Evolutionary conservation across 192 early-diverging fungal species (phyloP).

Genomic region (Coemansia sp.): DNA sequence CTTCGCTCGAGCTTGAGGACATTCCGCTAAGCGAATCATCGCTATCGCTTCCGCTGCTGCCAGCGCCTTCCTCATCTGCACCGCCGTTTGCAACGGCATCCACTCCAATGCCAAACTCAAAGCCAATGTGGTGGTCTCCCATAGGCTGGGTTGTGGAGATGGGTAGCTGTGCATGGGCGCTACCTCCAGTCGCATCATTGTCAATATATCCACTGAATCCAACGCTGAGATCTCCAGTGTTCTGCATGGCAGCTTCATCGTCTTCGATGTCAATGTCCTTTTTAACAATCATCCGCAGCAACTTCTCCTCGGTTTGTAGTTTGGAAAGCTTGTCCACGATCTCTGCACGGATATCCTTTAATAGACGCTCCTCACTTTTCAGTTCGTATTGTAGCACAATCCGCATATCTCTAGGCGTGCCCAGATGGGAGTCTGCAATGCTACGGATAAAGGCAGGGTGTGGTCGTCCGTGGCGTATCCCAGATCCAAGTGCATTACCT

Average conservation of each 20-base stretch:
- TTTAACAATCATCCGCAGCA: constrained; percentile 49
- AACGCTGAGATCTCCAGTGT: not conserved
- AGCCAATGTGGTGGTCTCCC: not conserved
- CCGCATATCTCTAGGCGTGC: constrained; percentile 39
- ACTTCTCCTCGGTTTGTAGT: constrained; percentile 44
- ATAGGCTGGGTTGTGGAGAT: not conserved
- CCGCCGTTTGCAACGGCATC: constrained; percentile 5
- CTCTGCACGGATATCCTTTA: constrained; percentile 46
- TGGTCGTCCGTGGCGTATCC: constrained; percentile 11
- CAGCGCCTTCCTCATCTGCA: constrained; percentile 7
- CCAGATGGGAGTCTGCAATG: constrained; percentile 10
- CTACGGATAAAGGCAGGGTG: constrained; percentile 26
- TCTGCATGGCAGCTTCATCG: constrained; percentile 13
- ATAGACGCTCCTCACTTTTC: constrained; percentile 35
- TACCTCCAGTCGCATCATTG: not conserved
- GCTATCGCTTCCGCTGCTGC: constrained; percentile 16
- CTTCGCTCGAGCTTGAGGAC: constrained; percentile 48
- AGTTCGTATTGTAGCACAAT: constrained; percentile 51
- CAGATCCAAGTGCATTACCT: not conserved
- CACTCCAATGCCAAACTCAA: not conserved
- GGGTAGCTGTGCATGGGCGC: not conserved
- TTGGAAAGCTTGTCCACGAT: constrained; percentile 48
- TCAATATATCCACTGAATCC: constrained; percentile 15
- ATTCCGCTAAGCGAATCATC: constrained; percentile 45
- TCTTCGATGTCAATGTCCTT: constrained; percentile 41